phyloP scores from a whole-genome alignment of 2,329 filamentous ascomycete genomes.

The Fusarium stilboides region DNA sequence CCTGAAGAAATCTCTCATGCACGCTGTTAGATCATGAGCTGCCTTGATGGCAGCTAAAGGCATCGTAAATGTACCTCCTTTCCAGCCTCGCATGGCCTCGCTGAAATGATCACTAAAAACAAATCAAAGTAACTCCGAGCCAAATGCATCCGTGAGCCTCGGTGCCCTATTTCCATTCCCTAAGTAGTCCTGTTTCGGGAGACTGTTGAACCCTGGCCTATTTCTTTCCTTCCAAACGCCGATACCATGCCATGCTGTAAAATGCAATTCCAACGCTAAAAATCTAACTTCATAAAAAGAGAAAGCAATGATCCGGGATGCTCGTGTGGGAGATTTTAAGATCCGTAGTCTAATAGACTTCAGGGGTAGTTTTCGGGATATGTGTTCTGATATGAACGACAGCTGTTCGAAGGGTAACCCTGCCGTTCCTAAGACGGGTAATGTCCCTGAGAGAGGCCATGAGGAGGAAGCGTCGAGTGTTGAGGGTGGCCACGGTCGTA shows the following conservation, averaged over 20 bases:
- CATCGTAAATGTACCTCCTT: constrained; percentile 24
- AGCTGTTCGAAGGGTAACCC: constrained; percentile 27
- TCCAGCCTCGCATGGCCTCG: constrained; percentile 2
- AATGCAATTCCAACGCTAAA: constrained; percentile 47
- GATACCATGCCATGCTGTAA: constrained; percentile 48
- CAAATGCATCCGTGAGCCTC: constrained; percentile 39
- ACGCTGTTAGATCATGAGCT: constrained; percentile 16
- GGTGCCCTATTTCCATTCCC: constrained; percentile 26
- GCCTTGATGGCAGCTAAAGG: constrained; percentile 5
- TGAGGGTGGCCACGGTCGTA: constrained; percentile 55
- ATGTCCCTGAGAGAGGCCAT: constrained; percentile 52
- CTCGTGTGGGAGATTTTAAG: constrained; percentile 16
- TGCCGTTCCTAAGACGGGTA: constrained; percentile 56
- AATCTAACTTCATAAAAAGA: constrained; percentile 36
- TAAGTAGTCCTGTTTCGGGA: constrained; percentile 25
- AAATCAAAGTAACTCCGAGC: constrained; percentile 36
- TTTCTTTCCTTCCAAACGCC: constrained; percentile 51
- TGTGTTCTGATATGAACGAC: constrained; percentile 1
- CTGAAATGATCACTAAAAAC: constrained; percentile 21
- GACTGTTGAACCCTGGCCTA: constrained; percentile 28
- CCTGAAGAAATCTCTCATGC: constrained; percentile 7
- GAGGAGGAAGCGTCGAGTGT: constrained; percentile 47
- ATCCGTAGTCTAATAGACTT: constrained; percentile 17
- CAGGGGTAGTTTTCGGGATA: constrained; percentile 9
- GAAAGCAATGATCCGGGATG: constrained; percentile 37